Conservation (phyloP, 441 rosid genomes). For the Raphanus hybrid region DNA sequence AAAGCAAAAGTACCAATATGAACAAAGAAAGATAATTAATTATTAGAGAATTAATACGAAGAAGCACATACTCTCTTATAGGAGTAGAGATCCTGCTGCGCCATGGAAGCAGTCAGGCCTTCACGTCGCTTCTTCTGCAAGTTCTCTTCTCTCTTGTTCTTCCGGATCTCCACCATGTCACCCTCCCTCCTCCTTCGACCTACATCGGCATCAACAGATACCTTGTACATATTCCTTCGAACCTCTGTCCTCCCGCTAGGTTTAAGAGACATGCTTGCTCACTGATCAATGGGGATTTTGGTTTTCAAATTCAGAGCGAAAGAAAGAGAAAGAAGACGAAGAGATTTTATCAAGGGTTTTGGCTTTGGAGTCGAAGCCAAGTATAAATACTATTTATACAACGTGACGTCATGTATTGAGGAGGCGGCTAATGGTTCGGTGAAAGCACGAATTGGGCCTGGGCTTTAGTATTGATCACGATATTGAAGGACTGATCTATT, state of each 20-base stretch:
- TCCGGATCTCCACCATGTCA: slow-evolving; percentile 73
- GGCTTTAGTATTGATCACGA: slow-evolving; percentile 42
- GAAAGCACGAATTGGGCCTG: slow-evolving; percentile 28
- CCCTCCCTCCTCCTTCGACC: slow-evolving; percentile 72
- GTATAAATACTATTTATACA: neutral
- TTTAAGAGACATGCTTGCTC: slow-evolving; percentile 48
- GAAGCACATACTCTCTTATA: slow-evolving; percentile 26
- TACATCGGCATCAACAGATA: slow-evolving; percentile 65
- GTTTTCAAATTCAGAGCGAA: neutral
- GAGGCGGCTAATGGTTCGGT: neutral
- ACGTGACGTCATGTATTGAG: neutral
- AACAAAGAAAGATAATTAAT: neutral
- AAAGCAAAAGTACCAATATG: too few species aligned
- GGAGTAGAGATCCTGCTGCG: slow-evolving; percentile 17
- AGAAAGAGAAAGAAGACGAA: neutral
- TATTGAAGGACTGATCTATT: too few species aligned
- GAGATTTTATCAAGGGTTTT: neutral
- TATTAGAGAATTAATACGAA: neutral
- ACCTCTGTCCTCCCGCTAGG: slow-evolving; percentile 66
- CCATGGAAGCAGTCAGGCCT: slow-evolving; percentile 39
- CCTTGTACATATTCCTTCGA: slow-evolving; percentile 60
- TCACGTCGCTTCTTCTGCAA: slow-evolving; percentile 69
- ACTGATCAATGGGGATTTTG: neutral
- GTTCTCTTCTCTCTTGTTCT: slow-evolving; percentile 64
- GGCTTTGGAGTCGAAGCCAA: neutral